These are phyloP conservation scores for Fusarium heterosporum DNA, from an alignment of 2,329 filamentous ascomycete genomes.

Conservation along the genomic window DNA sequence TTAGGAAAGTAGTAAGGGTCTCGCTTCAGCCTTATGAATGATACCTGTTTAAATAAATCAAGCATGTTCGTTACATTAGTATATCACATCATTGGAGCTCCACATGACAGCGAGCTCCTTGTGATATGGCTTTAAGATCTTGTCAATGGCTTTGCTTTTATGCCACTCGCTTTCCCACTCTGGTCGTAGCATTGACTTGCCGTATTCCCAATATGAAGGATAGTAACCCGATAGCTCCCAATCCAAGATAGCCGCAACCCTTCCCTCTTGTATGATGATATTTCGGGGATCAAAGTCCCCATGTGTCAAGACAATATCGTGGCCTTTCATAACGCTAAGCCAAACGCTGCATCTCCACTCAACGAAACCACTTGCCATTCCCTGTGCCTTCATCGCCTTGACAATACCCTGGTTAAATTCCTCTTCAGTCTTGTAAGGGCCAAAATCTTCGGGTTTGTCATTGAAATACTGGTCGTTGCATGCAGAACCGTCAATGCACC, in stretches of 20 bases:
- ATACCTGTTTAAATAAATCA: background rate
- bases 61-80: background rate
- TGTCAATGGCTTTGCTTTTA: background rate
- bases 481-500: slow-evolving; percentile 32
- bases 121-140: background rate
- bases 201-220: slow-evolving; percentile 8
- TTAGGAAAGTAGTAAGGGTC: no score
- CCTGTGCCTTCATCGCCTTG: slow-evolving; percentile 27
- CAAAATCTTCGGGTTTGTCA: slow-evolving; percentile 21
- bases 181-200: background rate
- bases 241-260: slow-evolving; percentile 2
- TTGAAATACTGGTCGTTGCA: slow-evolving; percentile 39
- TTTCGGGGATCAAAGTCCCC: slow-evolving; percentile 1
- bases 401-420: slow-evolving; percentile 39
- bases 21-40: no score
- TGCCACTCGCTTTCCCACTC: background rate
- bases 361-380: background rate
- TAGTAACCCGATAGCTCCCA: slow-evolving; percentile 16
- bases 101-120: background rate
- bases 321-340: slow-evolving; percentile 26
- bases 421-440: slow-evolving; percentile 31
- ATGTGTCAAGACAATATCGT: slow-evolving; percentile 12
- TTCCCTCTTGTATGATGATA: slow-evolving; percentile 1
- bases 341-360: slow-evolving; percentile 28
- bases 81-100: background rate